Conservation (phyloP, 2,329 filamentous ascomycete species). For the Claviceps quebecensis region DNA sequence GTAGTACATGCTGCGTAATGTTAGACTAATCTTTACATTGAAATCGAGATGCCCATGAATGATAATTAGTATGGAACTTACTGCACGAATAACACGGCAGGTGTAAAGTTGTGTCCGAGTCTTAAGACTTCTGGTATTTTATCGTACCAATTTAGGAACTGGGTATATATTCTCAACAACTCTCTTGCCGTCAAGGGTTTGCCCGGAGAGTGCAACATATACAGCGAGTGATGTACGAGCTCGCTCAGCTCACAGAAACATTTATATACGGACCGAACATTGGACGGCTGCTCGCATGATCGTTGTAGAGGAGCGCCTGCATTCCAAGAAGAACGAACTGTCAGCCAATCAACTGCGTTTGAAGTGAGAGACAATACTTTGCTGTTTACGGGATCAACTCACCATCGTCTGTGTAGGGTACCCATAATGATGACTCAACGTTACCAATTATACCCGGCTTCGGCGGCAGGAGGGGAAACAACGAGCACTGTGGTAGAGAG, state of each 20-base stretch:
- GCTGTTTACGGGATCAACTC: constrained; percentile 9
- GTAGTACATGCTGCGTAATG: constrained; percentile 47
- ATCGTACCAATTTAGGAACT: constrained; percentile 60
- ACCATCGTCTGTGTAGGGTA: constrained; percentile 46
- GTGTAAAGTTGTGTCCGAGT: constrained; percentile 55
- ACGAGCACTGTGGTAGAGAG: constrained; percentile 45
- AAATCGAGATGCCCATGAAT: not conserved
- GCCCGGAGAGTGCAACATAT: constrained; percentile 58
- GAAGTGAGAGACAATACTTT: not conserved
- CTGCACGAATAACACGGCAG: constrained; percentile 61
- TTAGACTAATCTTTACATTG: not conserved
- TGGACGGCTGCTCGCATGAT: constrained; percentile 48
- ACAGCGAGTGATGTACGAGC: constrained; percentile 57
- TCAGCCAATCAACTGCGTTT: not conserved
- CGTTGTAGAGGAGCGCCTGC: constrained; percentile 38
- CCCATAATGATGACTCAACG: constrained; percentile 45
- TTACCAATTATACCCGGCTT: constrained; percentile 47
- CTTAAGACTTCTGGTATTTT: constrained; percentile 49
- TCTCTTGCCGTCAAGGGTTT: constrained; percentile 49
- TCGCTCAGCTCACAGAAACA: constrained; percentile 61
- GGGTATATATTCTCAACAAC: constrained; percentile 49
- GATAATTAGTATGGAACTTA: constrained; percentile 26
- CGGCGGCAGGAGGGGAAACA: constrained; percentile 39
- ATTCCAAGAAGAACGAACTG: not conserved
- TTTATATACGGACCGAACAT: constrained; percentile 53